Base-by-base conservation (phyloP, 768 basidiomycete species). In the Xerocomus spinulosus region DNA sequence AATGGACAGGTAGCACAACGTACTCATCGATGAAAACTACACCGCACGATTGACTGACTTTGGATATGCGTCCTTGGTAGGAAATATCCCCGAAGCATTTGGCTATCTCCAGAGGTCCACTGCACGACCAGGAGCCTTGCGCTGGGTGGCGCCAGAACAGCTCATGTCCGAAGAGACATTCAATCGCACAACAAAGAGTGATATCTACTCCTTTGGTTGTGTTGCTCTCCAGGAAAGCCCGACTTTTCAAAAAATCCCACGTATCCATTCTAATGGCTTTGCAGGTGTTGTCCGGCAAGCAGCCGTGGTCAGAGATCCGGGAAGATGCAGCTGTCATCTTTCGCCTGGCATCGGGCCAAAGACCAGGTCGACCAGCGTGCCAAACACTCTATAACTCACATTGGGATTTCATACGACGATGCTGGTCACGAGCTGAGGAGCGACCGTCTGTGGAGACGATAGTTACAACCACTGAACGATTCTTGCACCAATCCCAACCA, bases 41-140 rank as follows among this genome's bases (percentile, higher is more conserved):
- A 68, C 64, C 20, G 74, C 68, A 0, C 65, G 66, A 5, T 53
- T 78, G 8, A 66, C 68, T 29, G 75, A 77, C 44, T 77, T 77
- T 38, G 75, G 75, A 1, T 40, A 58, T 39, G 30, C 30, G 7
- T 32, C 30, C 7, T 32, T 32, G 30, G 30, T 32, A 13, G 30
- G 30, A 13, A 32, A 32, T 14, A 32, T 32, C 30, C 30, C 30
- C 4, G 30, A 32, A 14, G 14, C 30, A 14, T 9, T 9, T 4
- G 14, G 30, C 7, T 32, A 32, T 32, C 30, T 32, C 7, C 30
- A 32, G 14, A 8, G 9, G 13, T 32, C 30, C 13, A 32, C 30
- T 32, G 13, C 30, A 14, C 9, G 30, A 14, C 30, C 14, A 14
- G 30, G 30, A 32, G 30, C 30, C 7, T 32, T 32, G 30, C 30